Evolutionary conservation across 2,329 filamentous ascomycete genomes (phyloP).

Genomic region (Verticillium albo-atrum): DNA sequence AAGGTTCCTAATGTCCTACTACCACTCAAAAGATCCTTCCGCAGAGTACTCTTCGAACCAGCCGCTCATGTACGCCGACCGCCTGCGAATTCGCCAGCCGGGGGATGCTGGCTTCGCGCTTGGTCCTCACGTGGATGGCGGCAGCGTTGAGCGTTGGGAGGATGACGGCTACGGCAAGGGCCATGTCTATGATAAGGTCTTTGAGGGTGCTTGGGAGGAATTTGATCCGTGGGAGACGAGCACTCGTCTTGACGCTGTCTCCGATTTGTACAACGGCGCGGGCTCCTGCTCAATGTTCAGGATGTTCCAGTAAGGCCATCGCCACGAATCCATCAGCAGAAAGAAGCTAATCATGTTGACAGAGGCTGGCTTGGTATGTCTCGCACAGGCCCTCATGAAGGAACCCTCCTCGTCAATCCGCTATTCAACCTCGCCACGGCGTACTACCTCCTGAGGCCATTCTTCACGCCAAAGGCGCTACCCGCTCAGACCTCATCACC

Average conservation of each 20-base stretch:
- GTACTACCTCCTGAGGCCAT: slow-evolving; percentile 78
- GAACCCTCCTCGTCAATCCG: slow-evolving; percentile 79
- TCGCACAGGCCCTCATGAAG: slow-evolving; percentile 65
- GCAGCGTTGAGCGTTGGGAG: slow-evolving; percentile 74
- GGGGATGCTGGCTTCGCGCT: slow-evolving; percentile 68
- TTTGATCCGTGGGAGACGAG: slow-evolving; percentile 81
- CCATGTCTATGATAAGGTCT: slow-evolving; percentile 68
- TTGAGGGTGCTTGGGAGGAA: slow-evolving; percentile 70
- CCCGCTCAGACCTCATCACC: not conserved
- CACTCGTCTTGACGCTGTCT: slow-evolving; percentile 61
- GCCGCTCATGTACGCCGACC: slow-evolving; percentile 66
- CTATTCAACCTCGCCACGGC: slow-evolving; percentile 70
- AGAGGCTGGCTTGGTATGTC: slow-evolving; percentile 78
- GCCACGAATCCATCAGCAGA: not conserved
- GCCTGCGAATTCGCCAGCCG: slow-evolving; percentile 66
- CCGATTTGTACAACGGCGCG: slow-evolving; percentile 74
- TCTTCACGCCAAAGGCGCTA: slow-evolving; percentile 57
- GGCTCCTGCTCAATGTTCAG: slow-evolving; percentile 83
- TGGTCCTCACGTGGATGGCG: slow-evolving; percentile 70
- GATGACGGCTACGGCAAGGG: slow-evolving; percentile 60
- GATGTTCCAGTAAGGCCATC: slow-evolving; percentile 34
- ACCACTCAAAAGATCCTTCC: slow-evolving; percentile 47
- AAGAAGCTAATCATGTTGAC: not conserved
- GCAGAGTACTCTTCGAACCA: slow-evolving; percentile 45
- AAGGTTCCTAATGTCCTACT: slow-evolving; percentile 57